Conservation (phyloP, 1,284 basidiomycete species). For the Malassezia pachydermatis region DNA sequence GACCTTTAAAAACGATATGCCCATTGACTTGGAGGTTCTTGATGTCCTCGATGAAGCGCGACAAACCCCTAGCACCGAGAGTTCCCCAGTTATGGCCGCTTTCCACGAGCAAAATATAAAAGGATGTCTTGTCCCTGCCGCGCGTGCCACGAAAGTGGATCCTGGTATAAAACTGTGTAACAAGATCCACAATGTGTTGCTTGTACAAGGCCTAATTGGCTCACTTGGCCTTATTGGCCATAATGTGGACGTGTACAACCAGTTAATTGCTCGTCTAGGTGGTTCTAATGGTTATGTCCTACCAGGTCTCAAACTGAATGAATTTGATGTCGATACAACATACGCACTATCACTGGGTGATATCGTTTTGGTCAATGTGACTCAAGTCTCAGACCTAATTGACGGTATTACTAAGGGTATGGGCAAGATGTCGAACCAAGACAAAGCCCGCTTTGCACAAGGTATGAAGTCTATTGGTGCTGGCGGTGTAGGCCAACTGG, state of each 20-base stretch:
- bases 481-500: neutral
- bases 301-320: slow-evolving; percentile 25
- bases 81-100: neutral
- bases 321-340: slow-evolving; percentile 23
- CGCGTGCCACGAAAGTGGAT: slow-evolving; percentile 1
- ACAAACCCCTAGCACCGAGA: slow-evolving; percentile 1
- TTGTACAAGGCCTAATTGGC: slow-evolving; percentile 25
- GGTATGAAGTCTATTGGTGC: neutral
- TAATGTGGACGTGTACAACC: slow-evolving; percentile 28
- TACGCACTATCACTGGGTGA: slow-evolving; percentile 20
- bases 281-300: slow-evolving; percentile 22
- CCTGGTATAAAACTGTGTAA: slow-evolving; percentile 17
- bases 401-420: neutral
- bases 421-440: neutral
- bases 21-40: slow-evolving; percentile 21
- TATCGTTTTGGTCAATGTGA: slow-evolving; percentile 5
- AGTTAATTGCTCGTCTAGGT: slow-evolving; percentile 12
- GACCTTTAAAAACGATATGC: slow-evolving; percentile 20
- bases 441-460: neutral
- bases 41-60: slow-evolving; percentile 23
- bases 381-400: neutral
- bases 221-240: slow-evolving; percentile 25
- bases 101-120: neutral
- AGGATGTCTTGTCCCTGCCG: slow-evolving; percentile 2
- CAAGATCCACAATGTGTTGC: slow-evolving; percentile 23